Evolutionary conservation across 2,329 filamentous ascomycete genomes (phyloP).

Genomic region (Penicillium sp.): DNA sequence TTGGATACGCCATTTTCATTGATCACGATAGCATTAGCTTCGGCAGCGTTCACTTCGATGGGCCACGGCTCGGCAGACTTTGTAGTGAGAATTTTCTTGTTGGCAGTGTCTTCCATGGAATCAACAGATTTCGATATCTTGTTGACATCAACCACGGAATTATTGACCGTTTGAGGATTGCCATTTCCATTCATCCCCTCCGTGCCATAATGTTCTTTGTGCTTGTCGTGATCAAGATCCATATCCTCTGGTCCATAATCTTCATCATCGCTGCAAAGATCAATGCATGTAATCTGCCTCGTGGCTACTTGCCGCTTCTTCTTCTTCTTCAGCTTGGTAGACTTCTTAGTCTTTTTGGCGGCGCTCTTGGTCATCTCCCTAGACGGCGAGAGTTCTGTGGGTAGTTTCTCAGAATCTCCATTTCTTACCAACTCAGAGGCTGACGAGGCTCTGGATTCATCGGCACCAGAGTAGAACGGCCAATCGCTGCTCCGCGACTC

Average conservation of each 20-base stretch:
- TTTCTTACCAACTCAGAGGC: neutral
- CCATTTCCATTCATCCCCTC: neutral
- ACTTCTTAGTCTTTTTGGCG: neutral
- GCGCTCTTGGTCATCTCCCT: neutral
- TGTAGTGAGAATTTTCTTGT: no score
- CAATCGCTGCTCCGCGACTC: constrained; percentile 13
- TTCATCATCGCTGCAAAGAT: constrained; percentile 11
- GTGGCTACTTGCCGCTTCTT: constrained; percentile 2
- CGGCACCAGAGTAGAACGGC: neutral
- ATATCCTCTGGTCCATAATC: neutral
- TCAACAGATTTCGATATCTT: neutral
- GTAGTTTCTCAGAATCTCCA: neutral
- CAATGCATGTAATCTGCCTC: constrained; percentile 12
- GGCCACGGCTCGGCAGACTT: no score
- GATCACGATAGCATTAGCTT: neutral
- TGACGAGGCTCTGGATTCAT: neutral
- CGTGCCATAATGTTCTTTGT: neutral
- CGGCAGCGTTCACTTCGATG: neutral
- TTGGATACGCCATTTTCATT: neutral
- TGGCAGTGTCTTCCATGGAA: no score
- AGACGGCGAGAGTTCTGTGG: neutral
- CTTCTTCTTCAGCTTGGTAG: neutral
- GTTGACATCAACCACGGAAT: neutral
- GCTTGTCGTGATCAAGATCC: neutral
- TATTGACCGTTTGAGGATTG: neutral